Conservation (phyloP, 805 yeast genomes). For the Pichia ethanolica region DNA sequence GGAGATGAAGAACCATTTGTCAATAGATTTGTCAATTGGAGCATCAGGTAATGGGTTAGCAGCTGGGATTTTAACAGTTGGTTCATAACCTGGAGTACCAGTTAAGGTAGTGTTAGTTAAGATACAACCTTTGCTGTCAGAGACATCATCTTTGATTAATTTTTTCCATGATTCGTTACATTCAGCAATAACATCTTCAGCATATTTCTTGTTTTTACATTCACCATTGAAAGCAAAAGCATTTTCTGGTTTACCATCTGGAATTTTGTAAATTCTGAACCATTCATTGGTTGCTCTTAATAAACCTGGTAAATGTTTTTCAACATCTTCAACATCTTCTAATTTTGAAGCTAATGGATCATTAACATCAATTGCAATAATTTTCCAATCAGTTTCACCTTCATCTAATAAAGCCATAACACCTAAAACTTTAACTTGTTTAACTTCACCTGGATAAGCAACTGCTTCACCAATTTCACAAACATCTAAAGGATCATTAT, state of each 20-base stretch:
- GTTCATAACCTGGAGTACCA: slow-evolving; percentile 46
- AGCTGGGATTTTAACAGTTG: slow-evolving; percentile 52
- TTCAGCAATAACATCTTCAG: slow-evolving; percentile 76
- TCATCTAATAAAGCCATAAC: slow-evolving; percentile 91
- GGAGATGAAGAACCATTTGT: slow-evolving; percentile 97
- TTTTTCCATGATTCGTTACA: slow-evolving; percentile 80
- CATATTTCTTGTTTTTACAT: slow-evolving; percentile 80
- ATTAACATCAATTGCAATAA: slow-evolving; percentile 77
- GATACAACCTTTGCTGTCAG: slow-evolving; percentile 57
- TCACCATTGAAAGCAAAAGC: slow-evolving; percentile 95
- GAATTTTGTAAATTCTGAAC: slow-evolving; percentile 97
- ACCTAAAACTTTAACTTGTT: slow-evolving; percentile 88
- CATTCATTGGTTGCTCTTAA: slow-evolving; percentile 92
- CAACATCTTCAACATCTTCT: slow-evolving; percentile 87
- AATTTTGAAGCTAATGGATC: slow-evolving; percentile 87
- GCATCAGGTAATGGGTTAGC: slow-evolving; percentile 75
- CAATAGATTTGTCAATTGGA: slow-evolving; percentile 92
- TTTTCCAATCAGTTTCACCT: slow-evolving; percentile 89
- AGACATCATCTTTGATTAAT: slow-evolving; percentile 55
- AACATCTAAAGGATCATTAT: slow-evolving; percentile 81
- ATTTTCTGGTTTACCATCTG: slow-evolving; percentile 96
- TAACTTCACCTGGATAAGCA: slow-evolving; percentile 63
- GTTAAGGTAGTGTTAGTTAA: slow-evolving; percentile 71
- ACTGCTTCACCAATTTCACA: slow-evolving; percentile 73
- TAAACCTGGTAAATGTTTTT: slow-evolving; percentile 82